Evolutionary conservation across 2,329 filamentous ascomycete genomes (phyloP), one percentile per base, ranked within the genome.

Genomic region (Sclerotinia glacialis): DNA sequence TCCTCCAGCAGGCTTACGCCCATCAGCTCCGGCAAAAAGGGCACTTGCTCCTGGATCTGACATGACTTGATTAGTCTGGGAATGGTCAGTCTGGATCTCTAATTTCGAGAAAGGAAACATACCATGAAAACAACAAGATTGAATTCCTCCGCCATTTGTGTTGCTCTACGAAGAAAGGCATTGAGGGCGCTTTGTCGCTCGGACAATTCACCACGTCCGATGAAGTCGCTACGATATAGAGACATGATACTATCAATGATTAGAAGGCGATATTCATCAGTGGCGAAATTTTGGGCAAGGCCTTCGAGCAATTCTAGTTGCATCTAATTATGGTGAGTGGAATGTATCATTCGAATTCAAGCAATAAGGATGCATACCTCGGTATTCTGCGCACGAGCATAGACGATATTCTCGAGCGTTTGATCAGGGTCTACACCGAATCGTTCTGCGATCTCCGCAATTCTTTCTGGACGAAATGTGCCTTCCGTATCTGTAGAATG

Each of bases 231-330:
- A 44, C 88, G 84, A 72, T 89, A 90, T 65, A 87, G 84, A 56
- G 87, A 85, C 83, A 89, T 89, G 73, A 90, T 87, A 72, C 86
- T 89, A 77, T 90, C 88, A 72, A 90, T 84, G 70, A 90, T 82
- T 61, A 90, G 80, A 62, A 90, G 82, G 37, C 87, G 83, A 72
- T 87, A 90, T 71, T 88, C 83, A 52, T 87, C 86, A 11, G 80
- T 82, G 16, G 84, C 82, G 73, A 90, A 89, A 68, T 84, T 83
- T 68, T 83, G 82, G 50, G 85, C 81, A 14, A 90, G 80, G 21
- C 81, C 82, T 75, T 88, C 86, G 42, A 90, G 79, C 23, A 88
- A 76, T 69, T 90, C 87, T 70, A 86, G 80, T 76, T 76, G 75
- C 74, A 88, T 81, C 76, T 77, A 64, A 71, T 87, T 82, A 76